Evolutionary conservation across 2,329 filamentous ascomycete genomes (phyloP).

Genomic region (Fusarium subglutinans): DNA sequence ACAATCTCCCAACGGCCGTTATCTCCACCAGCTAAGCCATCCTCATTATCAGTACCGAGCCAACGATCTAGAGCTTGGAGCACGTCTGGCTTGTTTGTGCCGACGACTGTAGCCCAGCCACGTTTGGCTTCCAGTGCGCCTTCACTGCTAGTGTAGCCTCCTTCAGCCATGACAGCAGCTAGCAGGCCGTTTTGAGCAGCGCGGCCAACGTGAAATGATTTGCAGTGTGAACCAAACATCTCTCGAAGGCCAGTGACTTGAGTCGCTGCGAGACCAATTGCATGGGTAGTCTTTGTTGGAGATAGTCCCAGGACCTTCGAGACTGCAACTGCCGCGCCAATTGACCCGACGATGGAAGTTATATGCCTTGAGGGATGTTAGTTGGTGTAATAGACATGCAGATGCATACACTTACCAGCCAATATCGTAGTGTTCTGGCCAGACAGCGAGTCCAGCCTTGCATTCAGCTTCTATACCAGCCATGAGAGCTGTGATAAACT

Average conservation of each 20-base stretch:
- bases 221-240: constrained; percentile 6
- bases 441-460: not conserved
- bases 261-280: not conserved
- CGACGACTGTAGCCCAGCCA: not conserved
- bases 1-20: not conserved
- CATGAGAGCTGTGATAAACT: not conserved
- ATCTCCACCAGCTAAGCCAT: not conserved
- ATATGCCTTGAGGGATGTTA: not conserved
- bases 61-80: not conserved
- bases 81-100: not conserved
- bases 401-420: not conserved
- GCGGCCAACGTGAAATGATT: not conserved
- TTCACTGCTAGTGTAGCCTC: not conserved
- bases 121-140: not conserved
- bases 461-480: constrained; percentile 2
- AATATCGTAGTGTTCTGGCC: not conserved
- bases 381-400: not conserved
- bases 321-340: not conserved
- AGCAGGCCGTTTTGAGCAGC: not conserved
- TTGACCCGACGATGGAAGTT: not conserved
- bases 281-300: not conserved
- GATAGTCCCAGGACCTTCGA: not conserved
- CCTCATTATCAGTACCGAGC: not conserved
- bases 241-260: not conserved
- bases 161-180: not conserved